A percentile compares a stretch with the other conserved stretches of the same genome.
These are phyloP conservation scores for Cynanchum wilfordii DNA, from an alignment of 257 asterid genomes.

Conservation along the genomic window DNA sequence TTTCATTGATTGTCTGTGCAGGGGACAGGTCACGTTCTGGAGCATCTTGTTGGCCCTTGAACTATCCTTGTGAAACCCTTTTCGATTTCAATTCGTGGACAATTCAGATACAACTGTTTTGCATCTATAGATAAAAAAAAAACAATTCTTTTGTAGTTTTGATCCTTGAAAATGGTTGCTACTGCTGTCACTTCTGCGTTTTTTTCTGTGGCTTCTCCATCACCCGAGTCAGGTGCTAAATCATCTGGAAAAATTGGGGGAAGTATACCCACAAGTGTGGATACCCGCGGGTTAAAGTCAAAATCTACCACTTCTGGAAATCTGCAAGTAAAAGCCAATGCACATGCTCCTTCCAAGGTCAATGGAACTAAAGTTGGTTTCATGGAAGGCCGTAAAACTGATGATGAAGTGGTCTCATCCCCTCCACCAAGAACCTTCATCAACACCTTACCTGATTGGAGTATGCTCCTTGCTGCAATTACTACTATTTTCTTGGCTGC, in stretches of 20 bases:
- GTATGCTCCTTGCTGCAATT: constrained; percentile 96
- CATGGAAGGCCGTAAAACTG: constrained; percentile 61
- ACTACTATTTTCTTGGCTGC: constrained; percentile 95
- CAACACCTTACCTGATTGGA: constrained; percentile 97
- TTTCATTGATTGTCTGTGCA: constrained; percentile 13
- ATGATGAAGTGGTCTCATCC: constrained; percentile 50
- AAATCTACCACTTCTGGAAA: constrained; percentile 61
- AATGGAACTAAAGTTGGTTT: constrained; percentile 85
- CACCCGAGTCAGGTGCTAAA: constrained; percentile 57
- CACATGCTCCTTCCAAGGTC: constrained; percentile 89
- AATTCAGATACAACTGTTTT: neutral
- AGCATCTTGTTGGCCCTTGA: neutral
- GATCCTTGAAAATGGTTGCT: constrained; percentile 51
- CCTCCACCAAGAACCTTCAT: constrained; percentile 86
- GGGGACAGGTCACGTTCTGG: constrained; percentile 5
- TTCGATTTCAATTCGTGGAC: constrained; percentile 5
- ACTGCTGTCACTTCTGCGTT: constrained; percentile 75
- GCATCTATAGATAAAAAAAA: no score
- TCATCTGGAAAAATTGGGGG: constrained; percentile 55
- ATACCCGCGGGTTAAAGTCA: constrained; percentile 54
- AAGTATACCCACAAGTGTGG: constrained; percentile 52
- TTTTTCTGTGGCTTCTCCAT: constrained; percentile 52
- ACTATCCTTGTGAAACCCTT: constrained; percentile 1
- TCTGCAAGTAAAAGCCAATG: constrained; percentile 64
- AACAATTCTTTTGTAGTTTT: neutral